These are phyloP conservation scores for Setomelanomma holmii DNA, from an alignment of 2,329 filamentous ascomycete species.

Conservation along the genomic window DNA sequence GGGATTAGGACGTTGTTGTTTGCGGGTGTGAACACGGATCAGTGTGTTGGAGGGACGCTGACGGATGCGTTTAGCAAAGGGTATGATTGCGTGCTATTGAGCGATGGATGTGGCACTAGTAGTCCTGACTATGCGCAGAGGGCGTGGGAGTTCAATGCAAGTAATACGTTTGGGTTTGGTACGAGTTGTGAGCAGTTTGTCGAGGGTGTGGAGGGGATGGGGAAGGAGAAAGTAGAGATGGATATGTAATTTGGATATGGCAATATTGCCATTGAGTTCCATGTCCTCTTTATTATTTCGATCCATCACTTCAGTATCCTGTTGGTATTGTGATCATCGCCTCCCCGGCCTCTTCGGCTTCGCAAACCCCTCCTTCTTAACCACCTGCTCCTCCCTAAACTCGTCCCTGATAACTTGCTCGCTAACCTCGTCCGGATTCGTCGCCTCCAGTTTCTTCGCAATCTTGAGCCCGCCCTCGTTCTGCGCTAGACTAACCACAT, in stretches of 20 bases:
- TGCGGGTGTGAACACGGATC: constrained; percentile 53
- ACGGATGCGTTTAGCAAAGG: constrained; percentile 53
- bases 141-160: constrained; percentile 51
- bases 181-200: constrained; percentile 45
- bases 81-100: constrained; percentile 52
- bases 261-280: background rate
- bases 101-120: constrained; percentile 52
- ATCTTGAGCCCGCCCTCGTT: constrained; percentile 69
- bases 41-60: constrained; percentile 52
- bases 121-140: constrained; percentile 49
- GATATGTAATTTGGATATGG: background rate
- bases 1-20: constrained; percentile 51
- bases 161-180: constrained; percentile 51
- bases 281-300: background rate
- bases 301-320: no score
- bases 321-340: constrained; percentile 45
- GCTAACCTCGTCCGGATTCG: constrained; percentile 72
- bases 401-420: constrained; percentile 70
- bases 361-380: constrained; percentile 73
- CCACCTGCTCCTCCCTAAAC: constrained; percentile 72
- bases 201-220: constrained; percentile 16
- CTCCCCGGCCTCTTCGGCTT: constrained; percentile 81
- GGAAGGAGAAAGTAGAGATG: background rate
- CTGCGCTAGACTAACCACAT: constrained; percentile 71
- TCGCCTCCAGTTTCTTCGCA: constrained; percentile 72